Conservation (phyloP, 768 basidiomycete species). For the Mycena crocata region DNA sequence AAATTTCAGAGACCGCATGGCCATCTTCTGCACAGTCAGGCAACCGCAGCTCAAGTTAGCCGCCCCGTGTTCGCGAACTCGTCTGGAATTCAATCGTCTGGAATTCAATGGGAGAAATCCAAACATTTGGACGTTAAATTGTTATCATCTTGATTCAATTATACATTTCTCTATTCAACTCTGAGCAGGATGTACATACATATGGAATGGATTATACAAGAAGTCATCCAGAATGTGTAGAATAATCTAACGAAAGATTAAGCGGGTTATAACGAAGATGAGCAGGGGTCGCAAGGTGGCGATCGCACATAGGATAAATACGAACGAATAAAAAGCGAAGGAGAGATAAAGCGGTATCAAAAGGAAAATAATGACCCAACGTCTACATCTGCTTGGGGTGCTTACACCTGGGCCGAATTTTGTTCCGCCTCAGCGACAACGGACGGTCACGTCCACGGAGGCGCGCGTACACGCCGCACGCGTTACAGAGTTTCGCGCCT, state of each 20-base stretch:
- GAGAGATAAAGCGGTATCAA: neutral
- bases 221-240: neutral
- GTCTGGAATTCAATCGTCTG: too few relatives aligned
- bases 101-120: too few relatives aligned
- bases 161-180: too few relatives aligned
- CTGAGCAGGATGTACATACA: too few relatives aligned
- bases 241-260: neutral
- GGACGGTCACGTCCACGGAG: conserved; percentile 20
- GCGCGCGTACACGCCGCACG: conserved; percentile 24
- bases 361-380: neutral
- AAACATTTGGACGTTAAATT: too few relatives aligned
- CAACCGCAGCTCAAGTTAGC: too few relatives aligned
- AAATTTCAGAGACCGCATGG: neutral
- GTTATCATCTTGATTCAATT: too few relatives aligned
- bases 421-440: conserved; percentile 13
- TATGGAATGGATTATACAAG: neutral
- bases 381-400: conserved; percentile 11
- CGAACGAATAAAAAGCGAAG: neutral
- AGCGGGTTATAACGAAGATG: too few relatives aligned
- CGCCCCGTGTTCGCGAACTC: too few relatives aligned
- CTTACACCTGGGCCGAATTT: conserved; percentile 18
- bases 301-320: neutral
- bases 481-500: conserved; percentile 23
- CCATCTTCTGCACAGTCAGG: neutral
- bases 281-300: neutral